These are phyloP conservation scores for Wickerhamomyces canadensis DNA, from an alignment of 805 yeast species.

Conservation along the genomic window DNA sequence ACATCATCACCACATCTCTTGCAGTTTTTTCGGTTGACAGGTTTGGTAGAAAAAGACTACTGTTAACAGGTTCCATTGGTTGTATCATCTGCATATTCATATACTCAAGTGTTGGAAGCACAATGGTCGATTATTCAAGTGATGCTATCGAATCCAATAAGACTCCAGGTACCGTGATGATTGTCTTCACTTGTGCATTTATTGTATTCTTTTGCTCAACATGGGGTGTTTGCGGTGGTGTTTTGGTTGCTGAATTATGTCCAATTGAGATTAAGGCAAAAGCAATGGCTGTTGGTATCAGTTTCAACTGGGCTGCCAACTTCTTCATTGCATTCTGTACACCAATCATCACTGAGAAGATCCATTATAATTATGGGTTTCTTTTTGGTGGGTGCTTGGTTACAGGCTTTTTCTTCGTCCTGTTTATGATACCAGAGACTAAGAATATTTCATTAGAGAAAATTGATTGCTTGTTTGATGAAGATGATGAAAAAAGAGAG, in stretches of 20 bases:
- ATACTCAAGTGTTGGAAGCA: constrained; percentile 41
- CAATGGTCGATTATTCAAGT: constrained; percentile 29
- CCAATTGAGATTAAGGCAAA: constrained; percentile 57
- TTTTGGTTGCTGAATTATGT: constrained; percentile 40
- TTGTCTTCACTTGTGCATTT: constrained; percentile 47
- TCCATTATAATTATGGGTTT: constrained; percentile 59
- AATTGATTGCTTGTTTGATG: constrained; percentile 54
- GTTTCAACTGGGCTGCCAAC: constrained; percentile 47
- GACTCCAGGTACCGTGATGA: constrained; percentile 47
- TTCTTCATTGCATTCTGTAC: constrained; percentile 56
- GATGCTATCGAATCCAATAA: constrained; percentile 17
- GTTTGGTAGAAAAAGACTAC: constrained; percentile 38
- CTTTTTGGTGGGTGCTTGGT: constrained; percentile 47
- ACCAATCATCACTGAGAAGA: constrained; percentile 49
- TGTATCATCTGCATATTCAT: constrained; percentile 49
- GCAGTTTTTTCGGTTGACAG: constrained; percentile 45
- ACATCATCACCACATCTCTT: constrained; percentile 44
- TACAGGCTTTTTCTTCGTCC: constrained; percentile 35
- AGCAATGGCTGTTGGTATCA: constrained; percentile 50
- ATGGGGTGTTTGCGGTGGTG: constrained; percentile 51
- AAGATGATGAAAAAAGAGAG: constrained; percentile 18
- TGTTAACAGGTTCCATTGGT: constrained; percentile 38
- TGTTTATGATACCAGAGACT: constrained; percentile 68
- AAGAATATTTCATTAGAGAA: constrained; percentile 78
- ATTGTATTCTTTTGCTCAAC: constrained; percentile 48